Conservation (phyloP, 2,329 filamentous ascomycete genomes). For the Cladosporium sp. region DNA sequence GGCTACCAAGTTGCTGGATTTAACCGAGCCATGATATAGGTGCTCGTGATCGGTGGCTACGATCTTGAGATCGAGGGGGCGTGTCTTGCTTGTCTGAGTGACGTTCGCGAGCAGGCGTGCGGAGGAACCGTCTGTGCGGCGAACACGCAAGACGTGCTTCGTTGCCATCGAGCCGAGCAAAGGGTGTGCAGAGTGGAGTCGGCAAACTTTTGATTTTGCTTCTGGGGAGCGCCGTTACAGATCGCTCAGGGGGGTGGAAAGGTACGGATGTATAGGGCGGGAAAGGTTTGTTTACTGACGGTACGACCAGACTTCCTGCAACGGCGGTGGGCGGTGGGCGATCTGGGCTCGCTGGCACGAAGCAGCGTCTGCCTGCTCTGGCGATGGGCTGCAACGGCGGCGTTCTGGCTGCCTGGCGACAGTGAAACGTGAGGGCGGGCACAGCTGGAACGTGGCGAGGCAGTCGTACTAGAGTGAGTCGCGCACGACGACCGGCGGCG, state of each 20-base stretch:
- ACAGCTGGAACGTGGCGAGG: not conserved
- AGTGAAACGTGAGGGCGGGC: not conserved
- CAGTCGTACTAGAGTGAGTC: too few relatives aligned
- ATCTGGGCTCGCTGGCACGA: not conserved
- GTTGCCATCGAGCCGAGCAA: constrained; percentile 17
- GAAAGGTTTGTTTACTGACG: not conserved
- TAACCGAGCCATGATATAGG: constrained; percentile 58
- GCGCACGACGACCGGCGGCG: not conserved
- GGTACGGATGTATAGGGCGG: not conserved
- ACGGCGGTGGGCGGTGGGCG: not conserved
- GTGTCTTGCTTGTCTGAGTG: constrained; percentile 44
- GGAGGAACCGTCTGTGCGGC: constrained; percentile 42
- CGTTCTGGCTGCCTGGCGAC: not conserved
- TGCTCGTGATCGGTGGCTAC: constrained; percentile 64
- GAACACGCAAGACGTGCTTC: constrained; percentile 53
- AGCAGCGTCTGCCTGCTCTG: not conserved
- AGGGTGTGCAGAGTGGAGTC: not conserved
- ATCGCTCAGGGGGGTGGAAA: not conserved
- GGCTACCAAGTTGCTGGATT: constrained; percentile 52
- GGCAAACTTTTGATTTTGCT: constrained; percentile 9
- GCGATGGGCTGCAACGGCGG: not conserved
- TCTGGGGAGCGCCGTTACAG: constrained; percentile 13
- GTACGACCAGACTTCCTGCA: not conserved
- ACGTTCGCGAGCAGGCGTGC: constrained; percentile 58
- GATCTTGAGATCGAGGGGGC: constrained; percentile 60